Evolutionary conservation across 331 rosid species (phyloP).

Genomic region (Spiraea crenata): DNA sequence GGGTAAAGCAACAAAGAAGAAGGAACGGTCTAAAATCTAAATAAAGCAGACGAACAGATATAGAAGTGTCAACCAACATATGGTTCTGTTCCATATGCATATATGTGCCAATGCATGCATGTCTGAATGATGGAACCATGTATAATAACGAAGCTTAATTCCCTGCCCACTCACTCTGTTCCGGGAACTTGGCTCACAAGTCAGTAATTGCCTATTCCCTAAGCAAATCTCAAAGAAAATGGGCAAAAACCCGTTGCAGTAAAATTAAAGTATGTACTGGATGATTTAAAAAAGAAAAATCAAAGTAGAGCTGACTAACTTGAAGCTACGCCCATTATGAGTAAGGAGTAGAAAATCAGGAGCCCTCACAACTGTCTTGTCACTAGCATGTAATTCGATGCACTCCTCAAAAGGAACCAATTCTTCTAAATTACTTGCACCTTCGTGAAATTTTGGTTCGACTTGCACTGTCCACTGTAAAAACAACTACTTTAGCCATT

Average conservation of each 20-base stretch:
- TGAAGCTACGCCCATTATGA: constrained; percentile 89
- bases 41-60: background rate
- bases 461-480: constrained; percentile 91
- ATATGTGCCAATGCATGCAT: background rate
- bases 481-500: constrained; percentile 21
- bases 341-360: constrained; percentile 89
- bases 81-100: background rate
- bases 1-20: background rate
- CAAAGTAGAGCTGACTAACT: constrained; percentile 55
- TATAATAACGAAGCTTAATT: background rate
- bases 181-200: constrained; percentile 1
- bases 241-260: background rate
- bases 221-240: background rate
- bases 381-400: constrained; percentile 72
- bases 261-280: constrained; percentile 5
- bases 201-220: background rate
- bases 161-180: constrained; percentile 4
- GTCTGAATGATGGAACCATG: background rate
- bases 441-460: constrained; percentile 89
- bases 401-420: constrained; percentile 94
- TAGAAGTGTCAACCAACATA: background rate
- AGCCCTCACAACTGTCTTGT: constrained; percentile 63
- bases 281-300: constrained; percentile 3
- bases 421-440: constrained; percentile 75
- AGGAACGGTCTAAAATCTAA: background rate